phyloP scores from a whole-genome alignment of 805 yeast species.

The Priceomyces melissophilus region DNA sequence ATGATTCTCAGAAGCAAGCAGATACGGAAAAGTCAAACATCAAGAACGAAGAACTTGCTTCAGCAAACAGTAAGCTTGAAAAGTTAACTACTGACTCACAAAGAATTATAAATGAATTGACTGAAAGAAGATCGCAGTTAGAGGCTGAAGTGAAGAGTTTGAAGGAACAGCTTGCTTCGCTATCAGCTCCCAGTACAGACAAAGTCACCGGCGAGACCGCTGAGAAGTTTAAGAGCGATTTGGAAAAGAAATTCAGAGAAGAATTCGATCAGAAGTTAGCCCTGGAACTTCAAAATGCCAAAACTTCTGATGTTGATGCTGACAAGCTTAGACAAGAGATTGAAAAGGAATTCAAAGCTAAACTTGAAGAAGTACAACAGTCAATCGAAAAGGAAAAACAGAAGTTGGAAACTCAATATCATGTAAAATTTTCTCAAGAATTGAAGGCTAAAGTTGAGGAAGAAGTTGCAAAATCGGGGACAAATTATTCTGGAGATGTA shows the following conservation, averaged over 20 bases:
- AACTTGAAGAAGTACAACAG: slow-evolving; percentile 15
- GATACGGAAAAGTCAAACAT: background rate
- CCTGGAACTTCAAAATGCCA: slow-evolving; percentile 18
- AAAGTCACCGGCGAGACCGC: slow-evolving; percentile 6
- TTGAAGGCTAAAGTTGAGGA: slow-evolving; percentile 15
- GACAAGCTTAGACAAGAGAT: slow-evolving; percentile 23
- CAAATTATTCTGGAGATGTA: slow-evolving; percentile 3
- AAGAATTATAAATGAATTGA: slow-evolving; percentile 10
- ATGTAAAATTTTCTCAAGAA: slow-evolving; percentile 21
- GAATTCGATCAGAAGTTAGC: slow-evolving; percentile 14
- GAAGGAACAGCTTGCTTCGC: slow-evolving; percentile 7
- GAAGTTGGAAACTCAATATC: slow-evolving; percentile 36
- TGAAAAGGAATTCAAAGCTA: slow-evolving; percentile 20
- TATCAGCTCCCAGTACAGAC: slow-evolving; percentile 1
- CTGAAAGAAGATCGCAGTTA: slow-evolving; percentile 11
- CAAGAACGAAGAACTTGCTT: slow-evolving; percentile 7
- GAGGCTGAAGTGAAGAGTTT: slow-evolving; percentile 8
- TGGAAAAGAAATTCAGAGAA: slow-evolving; percentile 8
- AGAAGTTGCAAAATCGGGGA: slow-evolving; percentile 5
- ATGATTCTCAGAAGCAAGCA: slow-evolving; percentile 9
- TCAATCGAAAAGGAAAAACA: slow-evolving; percentile 18
- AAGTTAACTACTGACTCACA: slow-evolving; percentile 9
- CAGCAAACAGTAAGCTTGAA: slow-evolving; percentile 10
- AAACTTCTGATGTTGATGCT: slow-evolving; percentile 14
- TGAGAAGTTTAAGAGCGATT: slow-evolving; percentile 8